Percentiles rank a stretch among this genome's conserved stretches.
These are phyloP conservation scores for Inosperma sp. DNA, from an alignment of 768 basidiomycete genomes.

Conservation along the genomic window DNA sequence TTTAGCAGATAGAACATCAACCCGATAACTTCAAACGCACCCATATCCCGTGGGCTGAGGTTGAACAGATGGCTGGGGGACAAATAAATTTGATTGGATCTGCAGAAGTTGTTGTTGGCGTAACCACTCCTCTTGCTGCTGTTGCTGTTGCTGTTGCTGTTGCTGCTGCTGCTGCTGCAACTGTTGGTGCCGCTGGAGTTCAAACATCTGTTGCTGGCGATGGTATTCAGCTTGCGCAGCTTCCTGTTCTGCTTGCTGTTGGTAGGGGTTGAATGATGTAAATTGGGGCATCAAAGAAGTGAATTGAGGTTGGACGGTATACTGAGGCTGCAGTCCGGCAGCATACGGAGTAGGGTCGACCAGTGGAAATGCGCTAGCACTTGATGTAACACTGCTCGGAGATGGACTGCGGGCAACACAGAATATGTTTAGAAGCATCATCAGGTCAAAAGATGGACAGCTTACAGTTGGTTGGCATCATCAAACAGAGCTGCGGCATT, in stretches of 20 bases:
- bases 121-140: constrained; percentile 47
- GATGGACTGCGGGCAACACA: constrained; percentile 28
- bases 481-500: constrained; percentile 81
- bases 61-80: constrained; percentile 43
- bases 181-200: constrained; percentile 49
- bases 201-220: constrained; percentile 68
- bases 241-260: constrained; percentile 86
- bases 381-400: constrained; percentile 29
- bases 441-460: constrained; percentile 1
- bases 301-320: constrained; percentile 69
- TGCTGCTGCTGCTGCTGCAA: constrained; percentile 55
- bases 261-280: constrained; percentile 91
- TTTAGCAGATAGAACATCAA: constrained; percentile 17
- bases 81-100: constrained; percentile 47
- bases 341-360: constrained; percentile 58
- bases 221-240: constrained; percentile 76
- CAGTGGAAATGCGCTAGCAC: constrained; percentile 62
- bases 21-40: constrained; percentile 34
- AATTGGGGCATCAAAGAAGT: constrained; percentile 78
- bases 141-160: constrained; percentile 48
- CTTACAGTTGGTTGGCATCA: constrained; percentile 66
- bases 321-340: constrained; percentile 52
- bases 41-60: constrained; percentile 75
- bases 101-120: constrained; percentile 44
- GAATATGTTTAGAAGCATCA: constrained; percentile 10